Conservation (phyloP, 2,329 filamentous ascomycete species). For the Ophiostoma montium region DNA sequence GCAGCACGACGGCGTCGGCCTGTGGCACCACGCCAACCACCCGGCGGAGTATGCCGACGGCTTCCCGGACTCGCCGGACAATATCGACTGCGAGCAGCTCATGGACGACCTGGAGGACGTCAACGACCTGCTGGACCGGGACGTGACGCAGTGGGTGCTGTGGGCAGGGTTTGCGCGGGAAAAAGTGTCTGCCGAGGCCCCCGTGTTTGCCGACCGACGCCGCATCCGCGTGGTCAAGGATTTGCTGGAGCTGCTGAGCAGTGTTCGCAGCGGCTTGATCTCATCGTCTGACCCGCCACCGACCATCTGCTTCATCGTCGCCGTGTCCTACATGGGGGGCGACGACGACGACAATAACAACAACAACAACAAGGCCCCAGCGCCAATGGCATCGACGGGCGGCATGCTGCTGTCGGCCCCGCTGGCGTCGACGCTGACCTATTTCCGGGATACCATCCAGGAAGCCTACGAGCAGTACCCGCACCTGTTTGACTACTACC, state of each 20-base stretch:
- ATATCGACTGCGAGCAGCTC: conserved; percentile 11
- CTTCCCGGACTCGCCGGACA: conserved; percentile 11
- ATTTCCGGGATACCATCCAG: background rate
- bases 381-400: background rate
- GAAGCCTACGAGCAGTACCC: background rate
- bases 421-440: background rate
- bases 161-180: conserved; percentile 1
- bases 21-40: conserved; percentile 1
- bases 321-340: conserved; percentile 7
- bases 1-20: background rate
- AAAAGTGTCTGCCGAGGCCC: no score
- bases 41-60: background rate
- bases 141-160: conserved; percentile 3
- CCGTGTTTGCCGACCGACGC: background rate
- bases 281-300: background rate
- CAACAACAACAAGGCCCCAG: background rate
- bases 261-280: background rate
- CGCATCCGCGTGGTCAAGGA: conserved; percentile 6
- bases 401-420: background rate
- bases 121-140: conserved; percentile 1
- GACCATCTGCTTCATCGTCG: conserved; percentile 9
- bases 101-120: conserved; percentile 6
- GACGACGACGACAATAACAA: background rate
- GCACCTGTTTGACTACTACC: background rate
- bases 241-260: conserved; percentile 2